Conservation (phyloP, 192 early-diverging fungal genomes). For the Backusella tarrabulga region DNA sequence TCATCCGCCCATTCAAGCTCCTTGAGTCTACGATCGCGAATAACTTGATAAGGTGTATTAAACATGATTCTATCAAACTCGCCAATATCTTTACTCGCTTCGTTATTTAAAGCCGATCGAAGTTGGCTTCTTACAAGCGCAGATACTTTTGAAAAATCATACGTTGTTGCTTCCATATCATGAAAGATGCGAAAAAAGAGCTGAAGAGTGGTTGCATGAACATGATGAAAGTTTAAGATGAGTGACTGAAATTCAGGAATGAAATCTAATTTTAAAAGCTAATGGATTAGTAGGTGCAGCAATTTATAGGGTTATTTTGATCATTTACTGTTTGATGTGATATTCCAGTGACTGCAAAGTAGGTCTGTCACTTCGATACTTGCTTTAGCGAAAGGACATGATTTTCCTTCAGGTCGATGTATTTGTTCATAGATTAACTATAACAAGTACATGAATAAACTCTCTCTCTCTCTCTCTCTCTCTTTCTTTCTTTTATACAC, state of each 20-base stretch:
- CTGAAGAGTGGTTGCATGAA: conserved; percentile 53
- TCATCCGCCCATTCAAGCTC: conserved; percentile 70
- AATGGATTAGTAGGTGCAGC: too few relatives aligned
- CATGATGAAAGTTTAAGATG: conserved; percentile 55
- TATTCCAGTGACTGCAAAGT: conserved; percentile 67
- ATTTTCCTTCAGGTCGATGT: conserved; percentile 38
- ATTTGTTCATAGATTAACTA: conserved; percentile 49
- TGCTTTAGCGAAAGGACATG: conserved; percentile 63
- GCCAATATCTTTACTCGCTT: conserved; percentile 32
- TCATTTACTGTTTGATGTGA: conserved; percentile 59
- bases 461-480: background rate
- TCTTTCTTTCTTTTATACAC: background rate
- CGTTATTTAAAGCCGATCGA: conserved; percentile 38
- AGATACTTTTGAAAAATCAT: conserved; percentile 53
- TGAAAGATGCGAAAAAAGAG: conserved; percentile 60
- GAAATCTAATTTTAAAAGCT: conserved; percentile 7
- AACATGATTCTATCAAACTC: conserved; percentile 64
- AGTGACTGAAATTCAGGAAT: conserved; percentile 62
- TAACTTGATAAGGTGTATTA: conserved; percentile 54
- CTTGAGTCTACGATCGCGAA: conserved; percentile 64
- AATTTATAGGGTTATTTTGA: too few relatives aligned
- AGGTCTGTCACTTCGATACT: conserved; percentile 65
- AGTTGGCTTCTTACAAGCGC: conserved; percentile 65
- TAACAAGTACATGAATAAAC: background rate
- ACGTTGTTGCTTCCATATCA: conserved; percentile 58